Evolutionary conservation across 441 rosid genomes (phyloP), one percentile per base, ranked within the genome.

Genomic region (Metrosideros polymorpha): DNA sequence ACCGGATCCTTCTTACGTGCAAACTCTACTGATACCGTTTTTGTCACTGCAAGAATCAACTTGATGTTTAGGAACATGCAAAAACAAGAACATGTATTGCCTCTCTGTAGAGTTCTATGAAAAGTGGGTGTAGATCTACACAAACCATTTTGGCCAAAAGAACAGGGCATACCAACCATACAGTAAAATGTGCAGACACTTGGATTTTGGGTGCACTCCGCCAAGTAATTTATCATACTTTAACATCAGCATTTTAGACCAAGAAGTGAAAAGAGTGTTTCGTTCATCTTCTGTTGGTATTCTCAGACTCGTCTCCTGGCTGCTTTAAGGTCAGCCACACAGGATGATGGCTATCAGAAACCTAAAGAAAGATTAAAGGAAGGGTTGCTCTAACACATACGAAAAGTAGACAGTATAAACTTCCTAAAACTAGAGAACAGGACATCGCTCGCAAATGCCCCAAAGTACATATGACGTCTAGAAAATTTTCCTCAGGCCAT

Each of bases 1-100:
- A 96, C 85, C 12, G 95, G 96, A 90, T 97, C 99, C 89, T 91
- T 95, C 94, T 45, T 95, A 56, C 94, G 88, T 27, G 90, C 95
- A 88, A 97, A 87, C 92, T 97, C 99, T 87, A 95, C 93, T 0
- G 98, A 91, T 24, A 92, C 91, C 6, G 94, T 93, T 90, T 90
- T 95, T 3, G 96, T 95, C 93, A 94, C 99, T 95, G 93, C 91
- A 86, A 83, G 57, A 84, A 86, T 85, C 87, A 87, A 59, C 77
- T 43, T 47, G 4, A 22, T 39, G 47, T 71, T 71, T 39, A 71
- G 42, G 42, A 53, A 30, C 42, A 83, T 52, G 32, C 84, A 51
- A 29, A 47, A 30, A 55, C 55, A 30, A 66, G 27, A 54, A 24
- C 13, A 71, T 71, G 10, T n/a, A 71, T 71, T 71, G 79, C 17